Percentiles rank a stretch among this genome's conserved stretches.
Evolutionary conservation across 495 filamentous ascomycete species (phyloP).

Genomic region (Aspergillus nidulans): DNA sequence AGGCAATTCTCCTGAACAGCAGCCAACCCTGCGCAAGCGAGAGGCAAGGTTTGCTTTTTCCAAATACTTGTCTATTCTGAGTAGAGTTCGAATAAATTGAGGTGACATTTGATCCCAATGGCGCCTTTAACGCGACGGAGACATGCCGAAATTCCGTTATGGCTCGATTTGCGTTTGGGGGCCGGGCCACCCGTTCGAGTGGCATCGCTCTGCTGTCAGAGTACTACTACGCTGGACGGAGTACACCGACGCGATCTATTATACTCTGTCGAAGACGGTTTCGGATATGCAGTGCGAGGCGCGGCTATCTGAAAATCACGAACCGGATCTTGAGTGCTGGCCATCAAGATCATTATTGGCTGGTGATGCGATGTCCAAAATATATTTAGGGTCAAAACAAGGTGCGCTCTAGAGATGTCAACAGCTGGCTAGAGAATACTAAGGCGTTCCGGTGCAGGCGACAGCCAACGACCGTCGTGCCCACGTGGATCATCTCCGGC

Average conservation of each 20-base stretch:
- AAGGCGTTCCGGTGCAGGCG: conserved; percentile 2
- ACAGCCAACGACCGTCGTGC: conserved; percentile 8
- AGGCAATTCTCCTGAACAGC: background rate
- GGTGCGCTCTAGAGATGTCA: conserved; percentile 8
- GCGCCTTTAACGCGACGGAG: background rate
- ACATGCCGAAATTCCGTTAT: background rate
- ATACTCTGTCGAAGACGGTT: background rate
- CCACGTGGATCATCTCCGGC: conserved; percentile 21
- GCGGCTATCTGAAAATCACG: background rate
- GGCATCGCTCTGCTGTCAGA: background rate
- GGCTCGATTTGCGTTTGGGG: background rate
- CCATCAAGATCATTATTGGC: background rate
- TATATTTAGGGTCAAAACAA: conserved; percentile 1
- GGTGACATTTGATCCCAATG: background rate
- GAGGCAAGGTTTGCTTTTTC: background rate
- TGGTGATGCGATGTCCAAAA: background rate
- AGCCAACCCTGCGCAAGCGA: background rate
- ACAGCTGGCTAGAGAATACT: conserved; percentile 6
- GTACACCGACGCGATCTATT: background rate
- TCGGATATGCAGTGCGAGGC: background rate
- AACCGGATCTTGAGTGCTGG: too few species aligned
- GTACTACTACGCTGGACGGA: background rate
- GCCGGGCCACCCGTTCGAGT: background rate
- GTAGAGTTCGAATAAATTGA: background rate
- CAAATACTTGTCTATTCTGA: background rate